These are phyloP conservation scores for Lactifluus echinatus DNA, from an alignment of 768 basidiomycete species.

Conservation along the genomic window DNA sequence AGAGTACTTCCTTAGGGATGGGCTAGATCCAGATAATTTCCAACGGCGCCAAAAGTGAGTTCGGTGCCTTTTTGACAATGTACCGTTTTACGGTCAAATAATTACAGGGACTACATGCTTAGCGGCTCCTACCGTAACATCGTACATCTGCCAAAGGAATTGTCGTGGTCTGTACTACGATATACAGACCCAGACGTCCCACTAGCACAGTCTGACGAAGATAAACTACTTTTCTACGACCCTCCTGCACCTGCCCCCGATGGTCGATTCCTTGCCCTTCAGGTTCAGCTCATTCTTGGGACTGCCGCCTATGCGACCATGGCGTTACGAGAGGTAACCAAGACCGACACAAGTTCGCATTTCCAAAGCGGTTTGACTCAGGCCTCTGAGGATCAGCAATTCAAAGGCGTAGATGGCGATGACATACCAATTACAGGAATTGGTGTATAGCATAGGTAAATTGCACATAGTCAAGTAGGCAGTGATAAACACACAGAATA, in stretches of 20 bases:
- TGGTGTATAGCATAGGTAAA: background rate
- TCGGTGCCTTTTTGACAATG: background rate
- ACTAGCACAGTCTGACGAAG: constrained; percentile 93
- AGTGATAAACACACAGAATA: background rate
- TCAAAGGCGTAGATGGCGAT: constrained; percentile 43
- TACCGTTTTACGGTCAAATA: background rate
- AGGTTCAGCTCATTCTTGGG: constrained; percentile 76
- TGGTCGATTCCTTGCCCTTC: constrained; percentile 83
- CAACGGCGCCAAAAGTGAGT: constrained; percentile 80
- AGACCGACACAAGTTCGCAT: constrained; percentile 90
- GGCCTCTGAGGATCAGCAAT: constrained; percentile 76
- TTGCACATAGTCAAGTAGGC: background rate
- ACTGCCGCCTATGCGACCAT: constrained; percentile 96
- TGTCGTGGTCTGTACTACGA: constrained; percentile 73
- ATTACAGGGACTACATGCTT: constrained; percentile 76
- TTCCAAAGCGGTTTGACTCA: constrained; percentile 75
- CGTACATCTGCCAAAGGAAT: constrained; percentile 70
- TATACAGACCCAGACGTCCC: constrained; percentile 93
- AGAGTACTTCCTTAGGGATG: constrained; percentile 76
- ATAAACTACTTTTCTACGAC: constrained; percentile 76
- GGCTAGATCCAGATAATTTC: constrained; percentile 85
- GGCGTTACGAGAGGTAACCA: constrained; percentile 92
- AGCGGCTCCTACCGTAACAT: constrained; percentile 92
- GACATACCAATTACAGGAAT: constrained; percentile 16
- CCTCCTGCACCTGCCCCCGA: constrained; percentile 55